Base-by-base conservation (phyloP, 257 asterid genomes). In the Ajuga chamaepitys region DNA sequence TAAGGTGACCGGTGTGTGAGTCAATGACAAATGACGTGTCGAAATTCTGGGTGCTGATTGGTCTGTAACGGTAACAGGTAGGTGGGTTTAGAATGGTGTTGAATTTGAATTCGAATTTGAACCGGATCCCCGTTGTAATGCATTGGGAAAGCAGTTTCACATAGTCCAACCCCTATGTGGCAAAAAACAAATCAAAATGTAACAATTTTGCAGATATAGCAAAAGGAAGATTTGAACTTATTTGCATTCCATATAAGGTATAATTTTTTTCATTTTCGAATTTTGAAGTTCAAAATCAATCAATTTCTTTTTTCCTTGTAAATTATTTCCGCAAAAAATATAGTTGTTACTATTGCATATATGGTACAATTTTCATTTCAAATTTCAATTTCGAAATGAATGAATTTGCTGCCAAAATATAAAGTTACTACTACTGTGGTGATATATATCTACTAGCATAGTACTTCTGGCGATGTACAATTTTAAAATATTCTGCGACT, bases 91-190 rank as follows among this genome's bases (percentile, higher is more conserved):
- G 74, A 7, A 8, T 0, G 64, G 6, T 3, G 68, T 53, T 34
- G 35, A 73, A 59, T 83, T 83, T 80, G 84, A 83, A 83, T 83
- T 83, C 82, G 82, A 80, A 83, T 70, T 81, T 83, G 65, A 61
- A 72, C 14, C 41, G 56, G 78, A 58, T 63, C 55, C 61, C 37
- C n/a, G 47, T 37, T 5, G 34, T 13, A 13, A 40, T 60, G 77
- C 77, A 67, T 76, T 73, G 85, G 75, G 76, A 74, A 70, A 68
- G 77, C 72, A 70, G 70, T 48, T 51, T 47, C 74, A 67, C 71
- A 22, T 20, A 32, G 71, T 70, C 73, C 75, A 64, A 70, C 35
- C 71, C 57, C 28, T 52, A 67, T 45, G 74, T 67, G 77, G 46
- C 46, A 9, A 66, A 56, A 58, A 59, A 28, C 56, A 67, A 66